phyloP scores from a whole-genome alignment of 257 asterid species.

The Leonotis leonurus region DNA sequence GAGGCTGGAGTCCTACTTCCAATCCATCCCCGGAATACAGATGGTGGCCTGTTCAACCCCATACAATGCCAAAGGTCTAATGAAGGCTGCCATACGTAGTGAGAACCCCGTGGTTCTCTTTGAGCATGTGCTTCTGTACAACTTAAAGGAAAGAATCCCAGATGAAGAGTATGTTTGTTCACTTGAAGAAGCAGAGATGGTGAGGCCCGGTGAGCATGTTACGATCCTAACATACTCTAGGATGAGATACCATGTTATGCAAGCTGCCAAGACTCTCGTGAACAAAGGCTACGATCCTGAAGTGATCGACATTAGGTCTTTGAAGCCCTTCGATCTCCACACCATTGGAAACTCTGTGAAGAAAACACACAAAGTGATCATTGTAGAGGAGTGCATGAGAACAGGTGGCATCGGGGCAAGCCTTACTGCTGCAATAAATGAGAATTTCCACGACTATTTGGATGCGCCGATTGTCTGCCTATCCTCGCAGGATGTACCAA shows the following conservation, averaged over 20 bases:
- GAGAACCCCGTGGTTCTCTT: conserved; percentile 77
- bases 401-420: conserved; percentile 92
- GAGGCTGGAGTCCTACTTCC: conserved; percentile 78
- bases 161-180: conserved; percentile 61
- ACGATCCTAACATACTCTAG: conserved; percentile 71
- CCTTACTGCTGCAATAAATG: conserved; percentile 67
- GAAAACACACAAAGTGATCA: conserved; percentile 70
- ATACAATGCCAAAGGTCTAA: conserved; percentile 73
- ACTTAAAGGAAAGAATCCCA: conserved; percentile 72
- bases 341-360: conserved; percentile 76
- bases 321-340: conserved; percentile 78
- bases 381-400: conserved; percentile 89
- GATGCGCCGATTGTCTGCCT: conserved; percentile 70
- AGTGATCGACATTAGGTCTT: conserved; percentile 76
- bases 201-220: conserved; percentile 70
- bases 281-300: conserved; percentile 84
- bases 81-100: conserved; percentile 83
- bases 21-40: conserved; percentile 82
- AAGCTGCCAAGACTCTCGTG: conserved; percentile 70
- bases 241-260: conserved; percentile 92
- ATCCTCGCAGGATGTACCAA: conserved; percentile 82
- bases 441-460: conserved; percentile 69
- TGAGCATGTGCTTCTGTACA: conserved; percentile 79
- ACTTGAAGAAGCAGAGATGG: conserved; percentile 87
- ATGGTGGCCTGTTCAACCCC: conserved; percentile 92